Conservation (phyloP, 1,284 basidiomycete species). For the Porodaedalea pini region DNA sequence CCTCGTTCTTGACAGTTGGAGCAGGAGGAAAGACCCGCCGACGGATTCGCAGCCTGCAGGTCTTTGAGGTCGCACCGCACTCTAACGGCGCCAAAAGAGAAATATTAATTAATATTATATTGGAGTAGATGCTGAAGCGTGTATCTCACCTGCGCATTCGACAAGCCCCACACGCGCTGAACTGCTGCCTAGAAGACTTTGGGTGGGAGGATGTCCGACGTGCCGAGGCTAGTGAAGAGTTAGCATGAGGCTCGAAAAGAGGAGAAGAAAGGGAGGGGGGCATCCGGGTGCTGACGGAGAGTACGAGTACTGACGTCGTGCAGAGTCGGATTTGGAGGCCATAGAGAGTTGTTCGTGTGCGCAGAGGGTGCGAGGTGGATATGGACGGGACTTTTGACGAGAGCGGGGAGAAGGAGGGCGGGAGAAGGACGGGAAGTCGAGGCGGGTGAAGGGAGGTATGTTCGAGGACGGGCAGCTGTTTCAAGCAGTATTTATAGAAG, state of each 20-base stretch:
- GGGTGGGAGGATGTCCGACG: conserved; percentile 49
- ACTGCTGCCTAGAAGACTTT: conserved; percentile 75
- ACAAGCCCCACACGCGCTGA: conserved; percentile 86
- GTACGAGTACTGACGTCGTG: neutral
- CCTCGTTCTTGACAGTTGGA: conserved; percentile 85
- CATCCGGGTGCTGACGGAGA: no score
- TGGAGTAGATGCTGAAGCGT: conserved; percentile 10
- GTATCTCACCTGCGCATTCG: conserved; percentile 68
- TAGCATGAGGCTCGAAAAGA: neutral
- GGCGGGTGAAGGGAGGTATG: neutral
- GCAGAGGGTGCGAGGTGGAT: neutral
- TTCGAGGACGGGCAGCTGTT: neutral
- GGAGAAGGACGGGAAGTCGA: neutral
- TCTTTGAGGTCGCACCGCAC: conserved; percentile 82
- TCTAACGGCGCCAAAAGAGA: conserved; percentile 35
- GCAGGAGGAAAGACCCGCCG: conserved; percentile 56
- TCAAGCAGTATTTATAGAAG: conserved; percentile 13
- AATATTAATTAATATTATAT: neutral
- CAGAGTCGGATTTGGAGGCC: conserved; percentile 19
- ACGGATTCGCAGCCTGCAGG: conserved; percentile 38
- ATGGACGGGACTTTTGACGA: neutral
- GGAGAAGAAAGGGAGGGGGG: neutral
- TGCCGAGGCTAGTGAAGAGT: conserved; percentile 21
- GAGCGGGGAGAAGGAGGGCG: conserved; percentile 2
- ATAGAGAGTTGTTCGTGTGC: neutral